phyloP scores from a whole-genome alignment of 768 basidiomycete genomes.

The Ramaria sp. region DNA sequence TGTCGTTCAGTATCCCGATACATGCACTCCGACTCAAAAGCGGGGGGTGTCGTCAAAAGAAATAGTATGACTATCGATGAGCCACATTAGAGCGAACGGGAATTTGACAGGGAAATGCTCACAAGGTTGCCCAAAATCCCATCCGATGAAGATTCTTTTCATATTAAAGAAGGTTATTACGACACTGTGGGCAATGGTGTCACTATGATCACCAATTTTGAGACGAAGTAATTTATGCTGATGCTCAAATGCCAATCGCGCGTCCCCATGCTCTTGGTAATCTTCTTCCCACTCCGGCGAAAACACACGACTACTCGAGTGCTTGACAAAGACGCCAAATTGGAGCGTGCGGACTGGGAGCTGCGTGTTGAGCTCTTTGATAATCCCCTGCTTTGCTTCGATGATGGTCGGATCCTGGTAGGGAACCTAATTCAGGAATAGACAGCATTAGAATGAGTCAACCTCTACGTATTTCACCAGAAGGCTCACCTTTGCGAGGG shows the following conservation, averaged over 20 bases:
- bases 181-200: slow-evolving; percentile 40
- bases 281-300: slow-evolving; percentile 62
- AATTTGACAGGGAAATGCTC: slow-evolving; percentile 15
- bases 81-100: not conserved
- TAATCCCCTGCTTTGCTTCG: slow-evolving; percentile 34
- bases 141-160: slow-evolving; percentile 47
- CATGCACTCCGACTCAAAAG: slow-evolving; percentile 50
- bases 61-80: slow-evolving; percentile 48
- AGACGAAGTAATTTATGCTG: slow-evolving; percentile 58
- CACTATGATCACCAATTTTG: slow-evolving; percentile 52
- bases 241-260: slow-evolving; percentile 54
- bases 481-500: slow-evolving; percentile 44
- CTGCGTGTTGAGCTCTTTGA: slow-evolving; percentile 32
- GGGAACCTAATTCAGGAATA: not conserved
- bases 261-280: slow-evolving; percentile 30
- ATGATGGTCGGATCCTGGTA: slow-evolving; percentile 30
- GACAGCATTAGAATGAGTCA: not conserved
- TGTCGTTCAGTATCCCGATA: slow-evolving; percentile 40
- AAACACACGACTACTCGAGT: slow-evolving; percentile 25
- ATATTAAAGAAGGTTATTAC: slow-evolving; percentile 49
- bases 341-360: slow-evolving; percentile 55
- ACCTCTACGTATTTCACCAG: slow-evolving; percentile 23
- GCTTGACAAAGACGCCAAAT: slow-evolving; percentile 49
- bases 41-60: slow-evolving; percentile 53
- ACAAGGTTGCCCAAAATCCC: slow-evolving; percentile 57